Percentiles rank a stretch among this genome's conserved stretches.
phyloP scores from a whole-genome alignment of 73 alveolate species.

The Paramecium octaurelia region DNA sequence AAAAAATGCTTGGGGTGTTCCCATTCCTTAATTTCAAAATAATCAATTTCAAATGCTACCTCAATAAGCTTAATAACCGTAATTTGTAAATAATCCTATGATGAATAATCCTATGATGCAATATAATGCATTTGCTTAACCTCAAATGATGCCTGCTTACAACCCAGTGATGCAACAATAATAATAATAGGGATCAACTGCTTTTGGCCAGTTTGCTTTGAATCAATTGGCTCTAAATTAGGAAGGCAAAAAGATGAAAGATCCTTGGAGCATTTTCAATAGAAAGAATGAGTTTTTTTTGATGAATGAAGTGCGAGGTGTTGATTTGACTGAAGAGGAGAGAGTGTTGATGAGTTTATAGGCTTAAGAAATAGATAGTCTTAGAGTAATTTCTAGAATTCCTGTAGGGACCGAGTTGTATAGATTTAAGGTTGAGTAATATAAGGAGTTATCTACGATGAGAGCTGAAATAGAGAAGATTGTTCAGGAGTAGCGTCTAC shows the following conservation, averaged over 20 bases:
- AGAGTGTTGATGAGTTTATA: conserved; percentile 79
- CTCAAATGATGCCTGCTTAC: neutral
- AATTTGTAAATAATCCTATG: neutral
- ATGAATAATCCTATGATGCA: neutral
- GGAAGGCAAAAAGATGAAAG: conserved; percentile 32
- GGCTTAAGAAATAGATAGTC: conserved; percentile 77
- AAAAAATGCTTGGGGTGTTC: conserved; percentile 41
- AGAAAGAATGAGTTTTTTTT: conserved; percentile 74
- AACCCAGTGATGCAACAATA: neutral
- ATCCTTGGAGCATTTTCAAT: conserved; percentile 50
- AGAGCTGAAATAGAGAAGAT: conserved; percentile 87
- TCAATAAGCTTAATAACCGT: neutral
- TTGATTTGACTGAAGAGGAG: conserved; percentile 84
- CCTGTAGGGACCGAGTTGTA: conserved; percentile 85
- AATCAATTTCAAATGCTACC: neutral
- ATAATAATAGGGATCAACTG: neutral
- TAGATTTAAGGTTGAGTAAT: conserved; percentile 83
- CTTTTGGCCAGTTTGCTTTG: conserved; percentile 40
- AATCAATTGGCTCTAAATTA: neutral
- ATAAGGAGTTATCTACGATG: conserved; percentile 77
- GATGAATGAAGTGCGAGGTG: conserved; percentile 69
- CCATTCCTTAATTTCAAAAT: conserved; percentile 33
- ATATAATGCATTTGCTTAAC: neutral
- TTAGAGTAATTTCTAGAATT: conserved; percentile 77
- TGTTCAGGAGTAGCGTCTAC: conserved; percentile 80